A percentile compares a stretch with the other conserved stretches of the same genome.
Evolutionary conservation across 352 stramenopile genomes (phyloP).

Genomic region (Pythium sp.): DNA sequence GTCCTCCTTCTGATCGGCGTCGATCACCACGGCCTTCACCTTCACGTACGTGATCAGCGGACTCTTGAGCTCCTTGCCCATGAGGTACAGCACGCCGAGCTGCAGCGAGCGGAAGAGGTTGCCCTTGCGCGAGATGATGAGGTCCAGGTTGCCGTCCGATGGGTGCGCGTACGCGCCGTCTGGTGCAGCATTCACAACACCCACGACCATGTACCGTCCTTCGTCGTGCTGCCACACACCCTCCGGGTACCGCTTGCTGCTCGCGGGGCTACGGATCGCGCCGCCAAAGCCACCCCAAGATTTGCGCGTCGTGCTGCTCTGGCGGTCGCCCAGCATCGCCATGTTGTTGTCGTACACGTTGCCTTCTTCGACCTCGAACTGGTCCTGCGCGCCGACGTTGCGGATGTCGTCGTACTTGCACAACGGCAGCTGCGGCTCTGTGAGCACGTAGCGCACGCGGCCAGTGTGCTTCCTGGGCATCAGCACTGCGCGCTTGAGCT

Average conservation of each 20-base stretch:
- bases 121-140: slow-evolving; percentile 75
- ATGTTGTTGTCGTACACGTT: slow-evolving; percentile 58
- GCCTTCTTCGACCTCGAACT: slow-evolving; percentile 82
- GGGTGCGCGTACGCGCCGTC: slow-evolving; percentile 72
- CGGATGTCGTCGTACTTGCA: slow-evolving; percentile 75
- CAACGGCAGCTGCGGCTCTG: slow-evolving; percentile 58
- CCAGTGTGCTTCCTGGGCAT: slow-evolving; percentile 66
- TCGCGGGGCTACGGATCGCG: slow-evolving; percentile 59
- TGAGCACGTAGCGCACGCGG: slow-evolving; percentile 62
- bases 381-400: slow-evolving; percentile 68
- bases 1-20: slow-evolving; percentile 54
- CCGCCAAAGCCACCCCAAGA: slow-evolving; percentile 61
- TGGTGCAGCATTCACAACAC: slow-evolving; percentile 66
- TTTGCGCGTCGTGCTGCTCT: slow-evolving; percentile 47
- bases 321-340: slow-evolving; percentile 21
- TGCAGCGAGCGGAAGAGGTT: slow-evolving; percentile 41
- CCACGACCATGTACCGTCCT: slow-evolving; percentile 65
- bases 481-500: slow-evolving; percentile 63
- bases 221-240: slow-evolving; percentile 61
- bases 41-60: slow-evolving; percentile 74
- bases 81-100: slow-evolving; percentile 59
- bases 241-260: slow-evolving; percentile 55
- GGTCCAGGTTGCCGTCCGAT: slow-evolving; percentile 74
- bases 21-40: slow-evolving; percentile 70
- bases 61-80: slow-evolving; percentile 74